Evolutionary conservation across 495 filamentous ascomycete genomes (phyloP), one percentile per base, ranked within the genome.

Genomic region (Acidomyces sp.): DNA sequence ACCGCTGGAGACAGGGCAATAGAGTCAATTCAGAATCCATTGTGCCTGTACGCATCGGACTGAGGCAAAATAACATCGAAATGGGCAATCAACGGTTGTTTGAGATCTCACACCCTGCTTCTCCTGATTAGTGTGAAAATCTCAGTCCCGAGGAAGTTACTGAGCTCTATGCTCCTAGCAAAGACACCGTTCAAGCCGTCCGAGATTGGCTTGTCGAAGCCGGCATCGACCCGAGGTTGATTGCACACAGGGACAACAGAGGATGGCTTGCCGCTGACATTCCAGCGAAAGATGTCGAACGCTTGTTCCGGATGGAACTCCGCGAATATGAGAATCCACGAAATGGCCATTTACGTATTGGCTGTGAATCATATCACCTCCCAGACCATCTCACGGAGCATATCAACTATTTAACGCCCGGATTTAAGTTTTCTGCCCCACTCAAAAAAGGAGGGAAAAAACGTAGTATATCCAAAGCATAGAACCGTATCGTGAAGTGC

Each of bases 341-440:
- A 6, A 23, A 16, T 18, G 38, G 38, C 18, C 20, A 27, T 13
- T 10, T 16, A 5, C 45, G 35, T 24, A 25, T 52, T 29, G 45
- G 34, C 16, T 48, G 45, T 27, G 32, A 52, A 20, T 9, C 24
- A n/a, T 53, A 59, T 22, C 42, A 25, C 34, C 26, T 55, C 3
- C 45, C 49, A 18, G 39, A 19, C 13, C 49, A 54, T 6, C 46
- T 57, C 27, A 48, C 38, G 13, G 53, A 53, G 28, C 44, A 50
- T 29, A 49, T 59, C 16, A 56, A 62, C 24, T 39, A 58, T 15
- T 43, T 54, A 5, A 61, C 55, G 6, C 50, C 57, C 11, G 52
- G 52, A 18, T 29, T 59, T 25, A 47, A 60, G 16, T 51, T 61
- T 31, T 36, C 40, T 34, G 24, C 30, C 6, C 31, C 31, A 15